Base-by-base conservation (phyloP, 2,329 filamentous ascomycete species). In the Cladosporium sphaerospermum region DNA sequence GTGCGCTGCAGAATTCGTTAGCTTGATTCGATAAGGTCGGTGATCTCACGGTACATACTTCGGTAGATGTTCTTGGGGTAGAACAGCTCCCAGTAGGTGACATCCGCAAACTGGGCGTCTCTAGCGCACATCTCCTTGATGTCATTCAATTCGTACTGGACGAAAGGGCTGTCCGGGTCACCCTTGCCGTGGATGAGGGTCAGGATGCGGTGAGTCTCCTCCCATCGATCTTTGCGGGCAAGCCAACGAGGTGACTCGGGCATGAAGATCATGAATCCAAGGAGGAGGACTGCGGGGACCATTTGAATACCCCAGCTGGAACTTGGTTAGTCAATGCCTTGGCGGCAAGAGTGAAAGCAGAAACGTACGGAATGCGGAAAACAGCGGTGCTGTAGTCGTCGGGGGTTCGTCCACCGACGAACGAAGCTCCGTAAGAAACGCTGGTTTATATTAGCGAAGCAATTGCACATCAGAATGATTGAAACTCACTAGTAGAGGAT, bases 61-160 rank as follows among this genome's bases (percentile, higher is more conserved):
- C 86, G 78, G 70, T 88, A 85, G 64, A 88, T 74, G 82, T 87
- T 87, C 14, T 73, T 73, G 1, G 85, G 85, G 61, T 78, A 79
- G 70, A 92, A 78, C 0, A 92, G 77, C 64, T 91, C 86, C 3
- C 81, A 60, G 64, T 86, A 88, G 5, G 79, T 80, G n/a, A 88
- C 84, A 58, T 89, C 78, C 9, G 80, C 73, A 64, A 88, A 85
- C 28, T 75, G 71, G n/a, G 80, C 78, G 67, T 91, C 87, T 57
- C 90, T 86, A 45, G 88, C 83, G 61, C 85, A 57, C 53, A 58
- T 83, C 37, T 85, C 80, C 58, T 80, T 79, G 64, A 92, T 91
- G 59, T 91, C 86, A n/a, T 81, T 73, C 64, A 86, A 71, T 66
- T 92, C 88, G 16, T 73, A 77, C 13, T 69, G 69, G 6, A 90